A percentile compares a stretch with the other conserved stretches of the same genome.
phyloP scores from a whole-genome alignment of 352 stramenopile genomes.

The Blastocystis sp. region DNA sequence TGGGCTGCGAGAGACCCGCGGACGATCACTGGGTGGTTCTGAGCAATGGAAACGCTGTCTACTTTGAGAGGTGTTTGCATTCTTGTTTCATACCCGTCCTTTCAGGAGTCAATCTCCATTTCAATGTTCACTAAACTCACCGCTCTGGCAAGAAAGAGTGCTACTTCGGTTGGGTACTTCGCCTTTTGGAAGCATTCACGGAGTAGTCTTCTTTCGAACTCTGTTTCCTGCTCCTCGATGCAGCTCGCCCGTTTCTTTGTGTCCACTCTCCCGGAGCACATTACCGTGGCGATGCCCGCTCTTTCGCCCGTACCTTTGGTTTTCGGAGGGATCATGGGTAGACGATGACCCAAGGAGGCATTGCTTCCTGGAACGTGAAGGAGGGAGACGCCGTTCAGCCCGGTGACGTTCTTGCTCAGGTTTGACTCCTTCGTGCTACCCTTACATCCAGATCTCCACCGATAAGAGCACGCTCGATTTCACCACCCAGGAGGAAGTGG shows the following conservation, averaged over 20 bases:
- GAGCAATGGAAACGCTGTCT: not conserved
- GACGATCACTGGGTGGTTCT: not conserved
- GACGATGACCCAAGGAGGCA: constrained; percentile 71
- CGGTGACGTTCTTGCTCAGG: constrained; percentile 74
- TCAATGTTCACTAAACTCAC: constrained; percentile 23
- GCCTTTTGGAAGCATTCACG: not conserved
- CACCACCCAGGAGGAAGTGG: constrained; percentile 70
- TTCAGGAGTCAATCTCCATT: not conserved
- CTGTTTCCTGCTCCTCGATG: no score
- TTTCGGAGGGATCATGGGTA: not conserved
- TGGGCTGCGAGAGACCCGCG: not conserved
- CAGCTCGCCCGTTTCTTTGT: constrained; percentile 13
- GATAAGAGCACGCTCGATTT: constrained; percentile 73
- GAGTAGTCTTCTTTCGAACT: not conserved
- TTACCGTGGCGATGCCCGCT: constrained; percentile 70
- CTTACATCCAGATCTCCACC: constrained; percentile 59
- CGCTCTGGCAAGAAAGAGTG: not conserved
- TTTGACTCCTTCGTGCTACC: constrained; percentile 28
- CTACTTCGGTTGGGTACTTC: not conserved
- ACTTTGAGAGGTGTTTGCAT: not conserved
- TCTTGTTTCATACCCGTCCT: not conserved
- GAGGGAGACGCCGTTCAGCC: constrained; percentile 73
- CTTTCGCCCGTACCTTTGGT: constrained; percentile 53
- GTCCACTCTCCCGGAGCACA: constrained; percentile 10
- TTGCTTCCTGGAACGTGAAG: constrained; percentile 71